A percentile compares a stretch with the other conserved stretches of the same genome.
phyloP scores from a whole-genome alignment of 2,329 filamentous ascomycete genomes.

The Monilinia vaccinii-corymbosi region DNA sequence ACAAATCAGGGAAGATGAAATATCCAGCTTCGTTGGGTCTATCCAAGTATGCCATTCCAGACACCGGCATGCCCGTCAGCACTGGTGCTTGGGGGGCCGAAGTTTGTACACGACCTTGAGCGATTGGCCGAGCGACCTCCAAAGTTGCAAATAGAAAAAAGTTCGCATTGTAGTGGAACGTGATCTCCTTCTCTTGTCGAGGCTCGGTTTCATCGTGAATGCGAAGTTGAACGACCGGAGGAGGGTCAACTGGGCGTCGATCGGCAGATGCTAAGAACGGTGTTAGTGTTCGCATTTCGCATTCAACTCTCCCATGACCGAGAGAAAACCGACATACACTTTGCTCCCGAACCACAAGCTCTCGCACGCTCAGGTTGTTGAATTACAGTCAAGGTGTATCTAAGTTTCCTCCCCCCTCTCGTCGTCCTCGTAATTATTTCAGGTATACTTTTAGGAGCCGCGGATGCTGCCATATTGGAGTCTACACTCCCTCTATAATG shows the following conservation, averaged over 20 bases:
- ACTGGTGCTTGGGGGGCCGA: constrained; percentile 68
- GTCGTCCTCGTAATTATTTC: constrained; percentile 39
- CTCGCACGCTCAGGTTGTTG: constrained; percentile 91
- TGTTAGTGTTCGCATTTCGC: background rate
- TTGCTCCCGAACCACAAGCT: constrained; percentile 90
- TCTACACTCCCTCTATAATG: constrained; percentile 5
- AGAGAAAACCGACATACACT: constrained; percentile 54
- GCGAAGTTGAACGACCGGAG: constrained; percentile 84
- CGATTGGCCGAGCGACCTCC: constrained; percentile 75
- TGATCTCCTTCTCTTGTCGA: constrained; percentile 39
- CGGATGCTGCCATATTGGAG: constrained; percentile 11
- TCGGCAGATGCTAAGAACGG: constrained; percentile 19
- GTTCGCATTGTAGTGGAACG: constrained; percentile 88
- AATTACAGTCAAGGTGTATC: constrained; percentile 75
- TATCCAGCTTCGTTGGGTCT: constrained; percentile 74
- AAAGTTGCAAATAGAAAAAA: constrained; percentile 96
- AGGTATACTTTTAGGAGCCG: background rate
- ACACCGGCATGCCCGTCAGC: constrained; percentile 86
- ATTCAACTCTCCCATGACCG: background rate
- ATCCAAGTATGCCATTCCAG: constrained; percentile 92
- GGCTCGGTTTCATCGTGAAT: constrained; percentile 59
- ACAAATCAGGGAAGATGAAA: constrained; percentile 95
- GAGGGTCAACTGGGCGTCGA: constrained; percentile 36
- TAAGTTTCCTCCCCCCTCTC: constrained; percentile 65
- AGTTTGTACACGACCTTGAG: constrained; percentile 65